A percentile compares a stretch with the other conserved stretches of the same genome.
These are phyloP conservation scores for Pichia membranifaciens DNA, from an alignment of 805 yeast species.

Conservation along the genomic window DNA sequence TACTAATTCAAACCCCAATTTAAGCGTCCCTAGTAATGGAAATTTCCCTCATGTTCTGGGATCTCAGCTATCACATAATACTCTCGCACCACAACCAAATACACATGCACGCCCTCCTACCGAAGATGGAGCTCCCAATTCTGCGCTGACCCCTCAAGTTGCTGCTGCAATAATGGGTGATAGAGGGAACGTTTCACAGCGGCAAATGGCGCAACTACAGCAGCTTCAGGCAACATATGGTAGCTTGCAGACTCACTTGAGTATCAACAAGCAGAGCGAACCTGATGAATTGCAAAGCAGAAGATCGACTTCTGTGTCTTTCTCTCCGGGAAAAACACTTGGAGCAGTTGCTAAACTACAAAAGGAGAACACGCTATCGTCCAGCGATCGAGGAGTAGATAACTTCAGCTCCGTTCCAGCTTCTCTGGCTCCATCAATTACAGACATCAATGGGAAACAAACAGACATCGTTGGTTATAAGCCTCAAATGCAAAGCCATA, in stretches of 20 bases:
- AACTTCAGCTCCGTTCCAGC: background rate
- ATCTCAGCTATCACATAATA: background rate
- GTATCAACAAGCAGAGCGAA: slow-evolving; percentile 16
- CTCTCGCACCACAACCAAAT: background rate
- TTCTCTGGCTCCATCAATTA: background rate
- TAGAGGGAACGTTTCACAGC: slow-evolving; percentile 6
- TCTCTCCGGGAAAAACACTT: background rate
- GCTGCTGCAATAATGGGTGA: slow-evolving; percentile 14
- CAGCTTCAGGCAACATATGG: slow-evolving; percentile 30
- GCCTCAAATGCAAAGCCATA: background rate
- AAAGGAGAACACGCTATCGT: background rate
- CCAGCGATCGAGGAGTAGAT: background rate
- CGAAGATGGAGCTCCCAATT: background rate
- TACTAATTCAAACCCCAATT: background rate
- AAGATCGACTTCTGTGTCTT: background rate
- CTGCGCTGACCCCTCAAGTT: slow-evolving; percentile 15
- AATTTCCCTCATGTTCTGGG: background rate
- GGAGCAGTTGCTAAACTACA: background rate
- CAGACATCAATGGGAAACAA: background rate
- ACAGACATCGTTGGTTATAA: background rate
- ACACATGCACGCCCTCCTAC: background rate
- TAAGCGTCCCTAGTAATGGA: no score
- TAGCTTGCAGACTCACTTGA: slow-evolving; percentile 22
- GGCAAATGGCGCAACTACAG: slow-evolving; percentile 17
- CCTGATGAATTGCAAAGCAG: slow-evolving; percentile 10